phyloP scores from a whole-genome alignment of 2,329 filamentous ascomycete genomes.

The Juglanconis sp. region DNA sequence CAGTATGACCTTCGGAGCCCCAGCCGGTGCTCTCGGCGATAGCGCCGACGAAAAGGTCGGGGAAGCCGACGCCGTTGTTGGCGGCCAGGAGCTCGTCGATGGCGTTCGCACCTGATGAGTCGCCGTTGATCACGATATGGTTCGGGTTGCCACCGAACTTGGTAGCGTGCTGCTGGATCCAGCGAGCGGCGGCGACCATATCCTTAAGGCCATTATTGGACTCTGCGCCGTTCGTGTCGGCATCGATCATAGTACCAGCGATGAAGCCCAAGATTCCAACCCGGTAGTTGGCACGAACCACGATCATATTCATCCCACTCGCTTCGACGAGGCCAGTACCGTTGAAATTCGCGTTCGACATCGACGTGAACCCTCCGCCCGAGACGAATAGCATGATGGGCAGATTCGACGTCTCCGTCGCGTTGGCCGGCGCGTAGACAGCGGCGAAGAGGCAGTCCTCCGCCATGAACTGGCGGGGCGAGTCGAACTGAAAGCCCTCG shows the following conservation, averaged over 20 bases:
- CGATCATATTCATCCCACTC: constrained; percentile 11
- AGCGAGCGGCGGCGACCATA: constrained; percentile 10
- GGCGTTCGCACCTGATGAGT: constrained; percentile 5
- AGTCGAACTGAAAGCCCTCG: constrained; percentile 11
- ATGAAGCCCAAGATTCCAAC: constrained; percentile 14
- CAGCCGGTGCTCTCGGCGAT: constrained; percentile 12
- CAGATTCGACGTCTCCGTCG: constrained; percentile 6
- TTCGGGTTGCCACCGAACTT: constrained; percentile 15
- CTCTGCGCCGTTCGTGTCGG: constrained; percentile 5
- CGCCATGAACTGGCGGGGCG: constrained; percentile 11
- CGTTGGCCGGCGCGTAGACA: constrained; percentile 10
- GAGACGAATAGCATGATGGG: constrained; percentile 12
- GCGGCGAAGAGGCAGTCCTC: constrained; percentile 14
- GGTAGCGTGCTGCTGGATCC: constrained; percentile 10
- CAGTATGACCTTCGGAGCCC: not conserved
- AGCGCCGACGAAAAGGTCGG: constrained; percentile 6
- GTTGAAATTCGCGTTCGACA: constrained; percentile 13
- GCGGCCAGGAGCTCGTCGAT: constrained; percentile 13
- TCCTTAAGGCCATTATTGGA: constrained; percentile 12
- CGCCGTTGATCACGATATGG: constrained; percentile 10
- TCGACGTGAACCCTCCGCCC: constrained; percentile 9
- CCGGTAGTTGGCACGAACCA: constrained; percentile 9
- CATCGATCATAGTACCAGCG: constrained; percentile 7
- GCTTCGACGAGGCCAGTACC: constrained; percentile 9
- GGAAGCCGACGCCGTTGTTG: constrained; percentile 12